Base-by-base conservation (phyloP, 176 grass and related monocot species). In the Oryza nivara region DNA sequence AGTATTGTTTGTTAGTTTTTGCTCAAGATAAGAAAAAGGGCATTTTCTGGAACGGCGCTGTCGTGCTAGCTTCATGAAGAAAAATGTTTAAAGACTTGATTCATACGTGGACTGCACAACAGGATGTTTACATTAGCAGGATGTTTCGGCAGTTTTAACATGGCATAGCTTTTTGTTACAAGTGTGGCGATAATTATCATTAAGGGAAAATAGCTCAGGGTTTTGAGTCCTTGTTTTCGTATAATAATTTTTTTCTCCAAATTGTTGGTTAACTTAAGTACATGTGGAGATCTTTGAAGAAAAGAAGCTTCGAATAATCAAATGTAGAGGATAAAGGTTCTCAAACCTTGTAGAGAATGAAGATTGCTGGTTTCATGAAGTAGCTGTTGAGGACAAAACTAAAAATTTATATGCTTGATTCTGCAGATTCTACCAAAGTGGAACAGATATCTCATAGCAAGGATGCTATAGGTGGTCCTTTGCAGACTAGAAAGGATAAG, bases 361-460 rank as follows among this genome's bases (percentile, higher is more conserved):
- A 16, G 48, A 11, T 74, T 88, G 63, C 25, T 90, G 82, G 85
- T 78, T 93, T 82, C 84, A 92, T 82, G 75, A 83, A 89, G 65
- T 76, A 74, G 63, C 74, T 75, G 20, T 49, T 73, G 47, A 35
- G 44, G 77, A 72, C 87, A 68, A 77, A 72, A 36, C 56, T 79
- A 51, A 89, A 78, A 34, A 41, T 23, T 7, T 51, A 30, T 81
- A 67, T 86, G 75, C 84, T 89, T 91, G 72, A 43, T 72, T 81
- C 48, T 84, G 86, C 83, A 86, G 72, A 91, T 74, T 86, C 56
- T 87, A 73, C 64, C 80, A 26, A 87, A 75, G 74, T 7, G 20
- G 46, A 77, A 45, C 49, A 60, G n/a, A 23, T 87, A 56, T 66
- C 34, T 4, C 63, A 81, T 68, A 77, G 41, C 22, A 64, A 89